phyloP scores from a whole-genome alignment of 345 rosid genomes.

The Arabidopsis thaliana region TAIR10.1 NC_003075.7:14230001-14230500 shows the following conservation, averaged over 20 bases:
- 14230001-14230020: constrained; percentile 39
- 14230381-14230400: constrained; percentile 15
- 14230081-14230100: constrained; percentile 14
- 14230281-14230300: neutral
- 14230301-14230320: neutral
- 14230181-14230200: constrained; percentile 31
- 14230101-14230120: constrained; percentile 20
- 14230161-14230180: constrained; percentile 35
- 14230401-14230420: constrained; percentile 27
- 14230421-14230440: neutral
- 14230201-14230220: constrained; percentile 35
- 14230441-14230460: neutral
- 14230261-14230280: neutral
- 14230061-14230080: constrained; percentile 16
- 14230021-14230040: constrained; percentile 13
- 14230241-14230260: neutral
- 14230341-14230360: constrained; percentile 22
- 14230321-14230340: constrained; percentile 28
- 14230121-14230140: constrained; percentile 2
- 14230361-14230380: constrained; percentile 23
- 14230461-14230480: too few species aligned
- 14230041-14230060: neutral
- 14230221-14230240: constrained; percentile 31
- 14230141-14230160: neutral
- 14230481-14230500: neutral